Conservation (phyloP, 2,329 filamentous ascomycete species). For the Xylariaceae sp. region DNA sequence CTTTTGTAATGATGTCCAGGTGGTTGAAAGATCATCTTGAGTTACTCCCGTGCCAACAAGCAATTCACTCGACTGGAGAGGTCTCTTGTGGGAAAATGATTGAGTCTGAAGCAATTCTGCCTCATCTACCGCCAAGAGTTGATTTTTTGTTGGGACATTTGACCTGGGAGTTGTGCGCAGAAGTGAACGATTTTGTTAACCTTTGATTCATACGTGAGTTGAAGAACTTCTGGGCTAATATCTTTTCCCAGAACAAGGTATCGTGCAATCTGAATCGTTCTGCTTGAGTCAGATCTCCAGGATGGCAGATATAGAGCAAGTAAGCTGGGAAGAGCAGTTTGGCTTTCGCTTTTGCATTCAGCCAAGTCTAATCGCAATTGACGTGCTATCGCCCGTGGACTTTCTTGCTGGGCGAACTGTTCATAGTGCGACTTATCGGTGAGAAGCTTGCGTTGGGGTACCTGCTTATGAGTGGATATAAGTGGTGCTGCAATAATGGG, state of each 20-base stretch:
- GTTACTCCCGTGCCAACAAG: neutral
- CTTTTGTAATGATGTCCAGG: no score
- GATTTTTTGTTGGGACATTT: neutral
- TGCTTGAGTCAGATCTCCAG: constrained; percentile 1
- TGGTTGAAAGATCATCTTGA: neutral
- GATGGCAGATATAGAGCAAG: constrained; percentile 14
- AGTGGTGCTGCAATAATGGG: constrained; percentile 5
- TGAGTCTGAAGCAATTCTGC: neutral
- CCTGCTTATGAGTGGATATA: neutral
- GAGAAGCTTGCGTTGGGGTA: constrained; percentile 6
- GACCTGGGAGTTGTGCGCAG: neutral
- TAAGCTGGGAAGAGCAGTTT: constrained; percentile 3
- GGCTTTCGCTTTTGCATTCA: neutral
- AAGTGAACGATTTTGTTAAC: constrained; percentile 3
- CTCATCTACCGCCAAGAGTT: neutral
- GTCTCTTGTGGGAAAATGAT: neutral
- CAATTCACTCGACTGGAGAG: neutral
- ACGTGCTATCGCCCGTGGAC: constrained; percentile 5
- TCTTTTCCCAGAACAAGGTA: neutral
- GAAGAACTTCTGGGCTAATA: constrained; percentile 1
- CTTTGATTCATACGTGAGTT: constrained; percentile 9
- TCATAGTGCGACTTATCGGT: constrained; percentile 2
- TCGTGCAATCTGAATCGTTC: neutral
- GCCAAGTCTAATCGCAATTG: constrained; percentile 6
- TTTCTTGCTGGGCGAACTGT: constrained; percentile 7